Percentiles rank a stretch among this genome's conserved stretches.
These are phyloP conservation scores for Yarrowia sp. DNA, from an alignment of 805 yeast genomes.

Conservation along the genomic window DNA sequence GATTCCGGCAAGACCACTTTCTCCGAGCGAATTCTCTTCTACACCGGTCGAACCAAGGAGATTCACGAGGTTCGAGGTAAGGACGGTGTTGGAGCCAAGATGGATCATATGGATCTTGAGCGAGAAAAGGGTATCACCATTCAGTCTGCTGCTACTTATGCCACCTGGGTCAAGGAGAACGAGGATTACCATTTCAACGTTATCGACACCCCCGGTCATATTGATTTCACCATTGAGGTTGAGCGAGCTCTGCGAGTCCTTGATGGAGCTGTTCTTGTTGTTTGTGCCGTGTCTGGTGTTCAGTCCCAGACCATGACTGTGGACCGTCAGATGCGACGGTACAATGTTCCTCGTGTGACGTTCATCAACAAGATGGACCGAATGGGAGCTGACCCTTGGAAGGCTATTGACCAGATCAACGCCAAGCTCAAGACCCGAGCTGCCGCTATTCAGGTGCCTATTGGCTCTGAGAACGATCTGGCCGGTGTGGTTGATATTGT, in stretches of 20 bases:
- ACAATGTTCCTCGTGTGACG: slow-evolving; percentile 94
- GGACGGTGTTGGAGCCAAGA: slow-evolving; percentile 97
- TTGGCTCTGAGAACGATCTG: slow-evolving; percentile 84
- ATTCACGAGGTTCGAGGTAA: slow-evolving; percentile 95
- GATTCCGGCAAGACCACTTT: slow-evolving; percentile 98
- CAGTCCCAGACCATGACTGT: slow-evolving; percentile 98
- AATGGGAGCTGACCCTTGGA: slow-evolving; percentile 98
- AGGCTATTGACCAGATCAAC: slow-evolving; percentile 88
- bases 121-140: slow-evolving; percentile 98
- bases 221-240: slow-evolving; percentile 97
- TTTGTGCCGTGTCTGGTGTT: slow-evolving; percentile 97
- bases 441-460: slow-evolving; percentile 97
- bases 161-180: slow-evolving; percentile 71
- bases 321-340: slow-evolving; percentile 98
- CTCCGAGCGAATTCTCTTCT: slow-evolving; percentile 93
- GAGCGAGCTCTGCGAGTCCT: slow-evolving; percentile 97
- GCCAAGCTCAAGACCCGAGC: slow-evolving; percentile 86
- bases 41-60: slow-evolving; percentile 95
- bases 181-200: slow-evolving; percentile 80
- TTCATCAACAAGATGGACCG: slow-evolving; percentile 98
- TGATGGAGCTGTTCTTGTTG: slow-evolving; percentile 97
- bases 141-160: slow-evolving; percentile 98
- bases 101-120: slow-evolving; percentile 99
- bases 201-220: slow-evolving; percentile 98
- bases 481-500: slow-evolving; percentile 90